Base-by-base conservation (phyloP, 441 rosid species). In the Pelargonium myrrhifolium region DNA sequence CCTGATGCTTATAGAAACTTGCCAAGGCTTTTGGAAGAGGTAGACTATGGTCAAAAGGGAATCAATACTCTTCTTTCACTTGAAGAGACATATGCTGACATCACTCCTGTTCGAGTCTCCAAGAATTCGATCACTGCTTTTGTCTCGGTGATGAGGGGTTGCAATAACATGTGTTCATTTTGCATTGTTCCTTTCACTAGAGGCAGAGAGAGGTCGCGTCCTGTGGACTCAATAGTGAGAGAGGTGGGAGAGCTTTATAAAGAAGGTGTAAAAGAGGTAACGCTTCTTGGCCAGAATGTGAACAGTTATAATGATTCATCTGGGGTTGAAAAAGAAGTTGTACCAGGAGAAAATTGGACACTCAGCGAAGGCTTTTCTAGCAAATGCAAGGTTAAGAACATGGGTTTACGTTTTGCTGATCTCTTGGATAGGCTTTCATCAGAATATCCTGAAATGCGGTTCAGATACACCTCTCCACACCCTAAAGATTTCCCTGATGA, bases 91-190 rank as follows among this genome's bases (percentile, higher is more conserved):
- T 92, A 93, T 56, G 98, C 97, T 0, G 98, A 93, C 79, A 83
- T 93, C 21, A 75, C 77, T 53, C 97, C 96, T 2, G 94, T 93
- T 43, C 68, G 94, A 65, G 83, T 93, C 69, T 82, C 91, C 0
- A 80, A 90, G 68, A 90, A 80, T 61, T 73, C 93, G 0, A 75
- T 89, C 8, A 83, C 84, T 1, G 97, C 98, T 71, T 93, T 93
- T 77, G 95, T 90, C 51, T 93, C 97, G 0, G 87, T 90, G 59
- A 90, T 93, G 98, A 81, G 97, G 74, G 98, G 98, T 15, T 93
- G 98, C 77, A 93, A 93, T 75, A 93, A 93, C 75, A 93, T 90
- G 98, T 93, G 98, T 56, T 87, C 97, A 0, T 93, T 93, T 78
- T 93, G 97, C 79, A 86, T 93, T 74, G 98, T 93, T 78, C 98